Conservation (phyloP, 116 monocot genomes). For the Trichopus zeylanicus region DNA sequence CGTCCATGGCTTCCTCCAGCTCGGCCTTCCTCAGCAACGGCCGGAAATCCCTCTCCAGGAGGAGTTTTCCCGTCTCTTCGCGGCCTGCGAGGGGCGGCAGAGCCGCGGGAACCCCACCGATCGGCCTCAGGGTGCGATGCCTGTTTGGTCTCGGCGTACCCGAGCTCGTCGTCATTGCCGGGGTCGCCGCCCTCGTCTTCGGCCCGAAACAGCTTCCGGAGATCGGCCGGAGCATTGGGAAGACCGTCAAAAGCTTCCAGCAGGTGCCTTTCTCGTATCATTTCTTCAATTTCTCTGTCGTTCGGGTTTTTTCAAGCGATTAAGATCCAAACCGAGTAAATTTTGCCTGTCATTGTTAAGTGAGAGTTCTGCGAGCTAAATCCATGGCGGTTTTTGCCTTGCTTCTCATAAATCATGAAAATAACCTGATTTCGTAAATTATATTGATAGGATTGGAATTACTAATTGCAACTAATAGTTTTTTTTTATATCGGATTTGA, state of each 20-base stretch:
- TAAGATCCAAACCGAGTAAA: too few relatives aligned
- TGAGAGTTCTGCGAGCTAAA: too few relatives aligned
- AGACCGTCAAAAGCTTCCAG: slow-evolving; percentile 92
- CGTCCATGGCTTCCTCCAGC: slow-evolving; percentile 2
- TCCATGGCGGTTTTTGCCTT: too few relatives aligned
- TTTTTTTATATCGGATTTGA: too few relatives aligned
- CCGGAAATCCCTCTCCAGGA: background rate
- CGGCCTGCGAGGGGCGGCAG: slow-evolving; percentile 3
- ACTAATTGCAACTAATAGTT: too few relatives aligned
- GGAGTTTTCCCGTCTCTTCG: background rate
- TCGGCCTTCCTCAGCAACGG: slow-evolving; percentile 29
- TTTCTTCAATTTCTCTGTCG: too few relatives aligned
- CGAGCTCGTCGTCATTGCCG: slow-evolving; percentile 89
- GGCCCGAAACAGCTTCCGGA: slow-evolving; percentile 92
- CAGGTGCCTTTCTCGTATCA: slow-evolving; percentile 32
- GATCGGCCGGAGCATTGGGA: slow-evolving; percentile 75
- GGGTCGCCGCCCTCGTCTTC: slow-evolving; percentile 81
- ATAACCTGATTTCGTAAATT: too few relatives aligned
- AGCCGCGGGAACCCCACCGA: background rate
- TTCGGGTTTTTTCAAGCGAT: too few relatives aligned
- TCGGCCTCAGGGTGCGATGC: slow-evolving; percentile 39
- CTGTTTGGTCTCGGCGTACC: slow-evolving; percentile 89
- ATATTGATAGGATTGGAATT: too few relatives aligned
- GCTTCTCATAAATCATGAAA: too few relatives aligned
- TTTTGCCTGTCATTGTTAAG: background rate